Conservation (phyloP, 2,329 filamentous ascomycete species). For the Leptographium galeiforme region DNA sequence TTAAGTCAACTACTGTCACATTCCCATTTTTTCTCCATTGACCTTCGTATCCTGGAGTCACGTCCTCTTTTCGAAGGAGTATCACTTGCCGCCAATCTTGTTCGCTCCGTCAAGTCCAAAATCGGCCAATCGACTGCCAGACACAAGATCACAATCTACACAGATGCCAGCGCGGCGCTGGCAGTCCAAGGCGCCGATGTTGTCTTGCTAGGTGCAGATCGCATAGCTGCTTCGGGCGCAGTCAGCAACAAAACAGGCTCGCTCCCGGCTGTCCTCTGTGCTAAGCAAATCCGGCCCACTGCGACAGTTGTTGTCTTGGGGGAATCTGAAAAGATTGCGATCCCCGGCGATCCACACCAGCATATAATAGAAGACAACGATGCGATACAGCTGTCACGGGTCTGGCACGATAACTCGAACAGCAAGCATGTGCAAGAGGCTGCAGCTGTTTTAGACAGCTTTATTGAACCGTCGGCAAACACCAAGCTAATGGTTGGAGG, state of each 20-base stretch:
- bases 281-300: conserved; percentile 18
- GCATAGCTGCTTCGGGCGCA: conserved; percentile 41
- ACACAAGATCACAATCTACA: conserved; percentile 34
- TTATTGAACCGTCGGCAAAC: background rate
- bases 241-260: conserved; percentile 57
- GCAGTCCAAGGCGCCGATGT: conserved; percentile 39
- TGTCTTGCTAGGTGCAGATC: conserved; percentile 51
- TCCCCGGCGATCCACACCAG: conserved; percentile 27
- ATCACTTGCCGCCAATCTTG: conserved; percentile 34
- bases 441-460: conserved; percentile 6
- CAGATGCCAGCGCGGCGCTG: conserved; percentile 45
- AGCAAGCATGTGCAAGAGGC: conserved; percentile 12
- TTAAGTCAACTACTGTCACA: conserved; percentile 28
- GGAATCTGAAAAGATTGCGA: conserved; percentile 48
- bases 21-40: conserved; percentile 24
- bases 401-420: conserved; percentile 27
- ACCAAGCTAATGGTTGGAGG: background rate
- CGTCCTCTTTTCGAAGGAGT: conserved; percentile 54
- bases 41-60: conserved; percentile 52
- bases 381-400: conserved; percentile 30
- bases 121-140: conserved; percentile 6
- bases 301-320: conserved; percentile 41
- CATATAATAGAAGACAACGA: conserved; percentile 38
- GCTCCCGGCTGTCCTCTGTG: conserved; percentile 41
- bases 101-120: conserved; percentile 14